phyloP scores from a whole-genome alignment of 2,329 filamentous ascomycete species.

The Plectosphaerella plurivora region DNA sequence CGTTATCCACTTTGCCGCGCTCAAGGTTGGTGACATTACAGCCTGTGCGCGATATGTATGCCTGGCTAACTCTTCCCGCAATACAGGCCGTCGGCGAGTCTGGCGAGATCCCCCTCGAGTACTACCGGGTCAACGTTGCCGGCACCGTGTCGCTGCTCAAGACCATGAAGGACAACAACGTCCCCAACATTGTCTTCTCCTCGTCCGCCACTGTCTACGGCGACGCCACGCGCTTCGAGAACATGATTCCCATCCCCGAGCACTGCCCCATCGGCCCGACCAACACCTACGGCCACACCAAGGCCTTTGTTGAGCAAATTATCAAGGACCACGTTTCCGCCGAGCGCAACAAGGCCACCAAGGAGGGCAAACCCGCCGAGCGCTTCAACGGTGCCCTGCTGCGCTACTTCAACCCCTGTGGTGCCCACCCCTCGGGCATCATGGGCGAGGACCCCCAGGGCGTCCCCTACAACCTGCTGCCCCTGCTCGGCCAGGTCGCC shows the following conservation, averaged over 20 bases:
- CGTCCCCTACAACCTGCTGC: slow-evolving; percentile 91
- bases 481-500: slow-evolving; percentile 90
- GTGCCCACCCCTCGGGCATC: slow-evolving; percentile 88
- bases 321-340: slow-evolving; percentile 89
- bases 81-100: slow-evolving; percentile 92
- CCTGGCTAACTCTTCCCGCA: slow-evolving; percentile 3
- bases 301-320: slow-evolving; percentile 84
- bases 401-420: slow-evolving; percentile 96
- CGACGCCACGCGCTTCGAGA: slow-evolving; percentile 88
- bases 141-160: slow-evolving; percentile 84
- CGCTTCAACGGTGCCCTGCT: slow-evolving; percentile 92
- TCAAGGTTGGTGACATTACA: slow-evolving; percentile 62
- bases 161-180: slow-evolving; percentile 84
- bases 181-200: slow-evolving; percentile 97
- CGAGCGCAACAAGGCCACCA: slow-evolving; percentile 76
- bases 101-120: slow-evolving; percentile 87
- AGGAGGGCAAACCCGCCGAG: slow-evolving; percentile 70
- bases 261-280: slow-evolving; percentile 93
- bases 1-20: slow-evolving; percentile 96
- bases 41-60: background rate
- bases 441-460: slow-evolving; percentile 98
- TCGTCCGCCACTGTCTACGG: slow-evolving; percentile 98
- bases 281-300: slow-evolving; percentile 97
- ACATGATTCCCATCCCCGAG: slow-evolving; percentile 99
- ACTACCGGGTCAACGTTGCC: slow-evolving; percentile 95